Percentiles rank a stretch among this genome's conserved stretches.
Conservation (phyloP, 169 alveolate genomes). For the Cyclospora cayetanensis region DNA sequence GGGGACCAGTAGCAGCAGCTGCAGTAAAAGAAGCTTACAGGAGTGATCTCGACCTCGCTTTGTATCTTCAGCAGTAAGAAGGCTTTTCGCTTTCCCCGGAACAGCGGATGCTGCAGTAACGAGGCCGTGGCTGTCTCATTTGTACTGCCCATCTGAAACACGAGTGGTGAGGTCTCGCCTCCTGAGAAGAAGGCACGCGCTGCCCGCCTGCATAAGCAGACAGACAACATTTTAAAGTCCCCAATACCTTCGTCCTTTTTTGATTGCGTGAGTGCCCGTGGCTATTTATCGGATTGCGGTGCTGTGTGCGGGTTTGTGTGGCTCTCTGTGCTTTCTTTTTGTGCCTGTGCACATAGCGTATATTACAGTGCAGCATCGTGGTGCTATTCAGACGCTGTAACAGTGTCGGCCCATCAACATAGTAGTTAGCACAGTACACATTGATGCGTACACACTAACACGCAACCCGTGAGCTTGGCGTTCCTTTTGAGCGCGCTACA, state of each 20-base stretch:
- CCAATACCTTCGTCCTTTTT: too few relatives aligned
- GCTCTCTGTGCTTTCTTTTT: too few relatives aligned
- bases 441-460: too few relatives aligned
- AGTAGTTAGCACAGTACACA: too few relatives aligned
- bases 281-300: too few relatives aligned
- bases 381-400: too few relatives aligned
- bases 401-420: too few relatives aligned
- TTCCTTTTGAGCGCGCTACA: too few relatives aligned
- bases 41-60: conserved; percentile 48
- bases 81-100: neutral
- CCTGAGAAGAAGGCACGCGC: neutral
- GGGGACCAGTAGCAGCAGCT: neutral
- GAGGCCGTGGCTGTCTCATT: neutral
- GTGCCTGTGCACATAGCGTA: too few relatives aligned
- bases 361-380: too few relatives aligned
- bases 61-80: conserved; percentile 35
- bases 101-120: neutral
- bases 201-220: neutral
- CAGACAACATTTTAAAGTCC: neutral
- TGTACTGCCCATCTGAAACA: neutral
- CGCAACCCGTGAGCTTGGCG: too few relatives aligned
- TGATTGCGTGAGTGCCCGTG: neutral
- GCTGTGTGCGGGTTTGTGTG: too few relatives aligned
- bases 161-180: neutral
- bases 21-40: neutral